phyloP scores from a whole-genome alignment of 768 basidiomycete genomes.

The Lentinula guzmanii region DNA sequence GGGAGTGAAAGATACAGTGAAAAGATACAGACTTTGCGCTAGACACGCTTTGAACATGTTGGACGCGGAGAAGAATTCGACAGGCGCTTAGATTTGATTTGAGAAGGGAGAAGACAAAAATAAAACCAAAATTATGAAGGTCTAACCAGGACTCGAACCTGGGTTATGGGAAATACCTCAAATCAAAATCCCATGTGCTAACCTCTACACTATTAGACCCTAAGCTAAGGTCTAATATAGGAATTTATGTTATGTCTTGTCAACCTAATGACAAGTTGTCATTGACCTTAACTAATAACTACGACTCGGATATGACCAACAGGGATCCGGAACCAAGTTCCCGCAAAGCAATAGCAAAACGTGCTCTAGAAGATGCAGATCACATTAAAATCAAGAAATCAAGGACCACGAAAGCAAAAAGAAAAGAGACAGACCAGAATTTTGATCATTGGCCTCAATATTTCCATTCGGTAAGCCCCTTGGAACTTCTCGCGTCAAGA shows the following conservation, averaged over 20 bases:
- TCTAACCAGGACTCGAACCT: constrained; percentile 8
- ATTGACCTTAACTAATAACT: too few relatives aligned
- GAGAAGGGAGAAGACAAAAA: background rate
- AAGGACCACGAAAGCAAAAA: background rate
- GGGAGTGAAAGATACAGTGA: background rate
- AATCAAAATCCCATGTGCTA: background rate
- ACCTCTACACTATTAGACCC: background rate
- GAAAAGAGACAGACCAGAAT: background rate
- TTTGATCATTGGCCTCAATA: constrained; percentile 1
- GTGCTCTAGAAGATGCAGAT: background rate
- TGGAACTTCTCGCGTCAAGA: background rate
- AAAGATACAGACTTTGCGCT: constrained; percentile 18
- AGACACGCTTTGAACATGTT: constrained; percentile 24
- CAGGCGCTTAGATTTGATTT: background rate
- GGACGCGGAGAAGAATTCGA: background rate
- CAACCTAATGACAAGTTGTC: too few relatives aligned
- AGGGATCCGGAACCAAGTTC: background rate
- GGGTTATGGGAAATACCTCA: constrained; percentile 1
- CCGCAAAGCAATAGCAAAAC: background rate
- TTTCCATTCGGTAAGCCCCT: background rate
- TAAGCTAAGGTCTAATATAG: too few relatives aligned
- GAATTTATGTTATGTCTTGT: too few relatives aligned
- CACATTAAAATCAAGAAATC: background rate
- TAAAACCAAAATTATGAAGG: background rate
- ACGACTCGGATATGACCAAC: background rate